Percentiles rank a stretch among this genome's conserved stretches.
Conservation (phyloP, 345 rosid species). For the Dovyalis caffra region DNA sequence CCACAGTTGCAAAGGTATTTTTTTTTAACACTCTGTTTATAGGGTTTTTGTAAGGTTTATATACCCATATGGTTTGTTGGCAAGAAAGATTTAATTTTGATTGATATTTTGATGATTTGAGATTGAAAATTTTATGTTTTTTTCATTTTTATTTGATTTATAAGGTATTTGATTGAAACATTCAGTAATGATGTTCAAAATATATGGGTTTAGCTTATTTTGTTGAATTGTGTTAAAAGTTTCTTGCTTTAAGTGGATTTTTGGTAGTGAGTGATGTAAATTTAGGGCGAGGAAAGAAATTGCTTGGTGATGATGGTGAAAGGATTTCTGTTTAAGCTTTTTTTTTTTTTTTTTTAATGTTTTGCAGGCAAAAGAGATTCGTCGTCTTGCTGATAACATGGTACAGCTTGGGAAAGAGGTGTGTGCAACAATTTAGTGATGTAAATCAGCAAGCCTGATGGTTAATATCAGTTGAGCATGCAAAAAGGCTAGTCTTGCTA, state of each 20-base stretch:
- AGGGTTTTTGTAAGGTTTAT: constrained; percentile 31
- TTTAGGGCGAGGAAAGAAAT: background rate
- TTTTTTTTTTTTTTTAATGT: background rate
- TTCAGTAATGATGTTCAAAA: background rate
- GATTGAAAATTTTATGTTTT: background rate
- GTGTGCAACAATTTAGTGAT: background rate
- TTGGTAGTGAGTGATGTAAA: background rate
- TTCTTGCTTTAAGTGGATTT: background rate
- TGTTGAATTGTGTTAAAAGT: background rate
- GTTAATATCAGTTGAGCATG: background rate
- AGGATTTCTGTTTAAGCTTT: background rate
- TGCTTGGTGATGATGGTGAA: background rate
- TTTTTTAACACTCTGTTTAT: background rate
- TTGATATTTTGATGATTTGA: background rate
- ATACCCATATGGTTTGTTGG: background rate
- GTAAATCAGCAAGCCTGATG: background rate
- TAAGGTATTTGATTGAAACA: background rate
- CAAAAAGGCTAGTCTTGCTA: background rate
- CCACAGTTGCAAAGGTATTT: constrained; percentile 81
- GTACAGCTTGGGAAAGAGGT: constrained; percentile 95
- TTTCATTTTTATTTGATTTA: background rate
- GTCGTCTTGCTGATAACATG: constrained; percentile 91
- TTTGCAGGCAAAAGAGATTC: constrained; percentile 79
- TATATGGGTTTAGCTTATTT: background rate
- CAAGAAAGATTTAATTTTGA: background rate